Conservation (phyloP, 306 rosid species). For the Abrus precatorius region DNA sequence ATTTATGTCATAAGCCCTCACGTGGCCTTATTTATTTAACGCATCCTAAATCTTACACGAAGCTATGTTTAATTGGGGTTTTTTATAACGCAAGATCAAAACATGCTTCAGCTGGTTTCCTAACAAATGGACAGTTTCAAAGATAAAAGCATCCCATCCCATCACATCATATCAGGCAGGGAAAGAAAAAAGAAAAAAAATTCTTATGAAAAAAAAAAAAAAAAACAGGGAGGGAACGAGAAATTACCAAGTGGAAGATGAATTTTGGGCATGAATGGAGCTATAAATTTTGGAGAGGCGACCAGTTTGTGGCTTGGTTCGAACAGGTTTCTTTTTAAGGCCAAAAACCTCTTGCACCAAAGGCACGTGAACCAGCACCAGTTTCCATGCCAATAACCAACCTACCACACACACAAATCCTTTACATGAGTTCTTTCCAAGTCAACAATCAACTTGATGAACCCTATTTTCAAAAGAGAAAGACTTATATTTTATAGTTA, state of each 20-base stretch:
- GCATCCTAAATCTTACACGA: neutral
- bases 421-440: neutral
- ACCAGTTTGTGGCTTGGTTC: conserved; percentile 71
- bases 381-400: conserved; percentile 93
- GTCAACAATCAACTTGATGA: neutral
- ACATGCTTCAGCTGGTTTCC: conserved; percentile 6
- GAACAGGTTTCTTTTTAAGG: conserved; percentile 65
- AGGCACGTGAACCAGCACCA: conserved; percentile 89
- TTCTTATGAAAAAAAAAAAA: neutral
- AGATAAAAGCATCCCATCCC: neutral
- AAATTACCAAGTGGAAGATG: conserved; percentile 56
- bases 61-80: too few species aligned
- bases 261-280: conserved; percentile 57
- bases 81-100: neutral
- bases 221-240: neutral
- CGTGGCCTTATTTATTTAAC: too few species aligned
- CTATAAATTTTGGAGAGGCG: conserved; percentile 74
- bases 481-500: too few species aligned
- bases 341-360: conserved; percentile 90
- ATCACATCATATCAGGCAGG: neutral
- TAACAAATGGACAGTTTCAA: neutral
- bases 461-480: too few species aligned
- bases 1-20: too few species aligned
- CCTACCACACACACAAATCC: conserved; percentile 51
- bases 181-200: neutral